Conservation (phyloP, 73 alveolate species). For the Tetrahymena thermophila region DNA sequence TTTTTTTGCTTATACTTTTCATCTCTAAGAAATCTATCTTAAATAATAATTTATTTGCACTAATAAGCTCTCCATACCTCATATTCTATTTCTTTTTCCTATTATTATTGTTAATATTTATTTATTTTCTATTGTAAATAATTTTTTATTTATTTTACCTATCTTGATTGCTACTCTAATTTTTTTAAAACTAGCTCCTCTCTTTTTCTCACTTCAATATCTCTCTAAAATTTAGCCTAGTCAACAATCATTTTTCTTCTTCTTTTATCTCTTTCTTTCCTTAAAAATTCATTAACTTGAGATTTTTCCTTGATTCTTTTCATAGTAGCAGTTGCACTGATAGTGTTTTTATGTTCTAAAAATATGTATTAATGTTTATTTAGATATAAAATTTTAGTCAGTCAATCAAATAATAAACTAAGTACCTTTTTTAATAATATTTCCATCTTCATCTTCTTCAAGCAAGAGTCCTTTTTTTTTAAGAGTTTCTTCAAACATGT, state of each 20-base stretch:
- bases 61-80: constrained; percentile 89
- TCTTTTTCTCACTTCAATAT: constrained; percentile 84
- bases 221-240: constrained; percentile 79
- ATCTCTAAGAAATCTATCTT: constrained; percentile 86
- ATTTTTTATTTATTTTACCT: neutral
- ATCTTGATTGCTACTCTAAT: constrained; percentile 47
- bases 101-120: constrained; percentile 43
- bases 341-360: constrained; percentile 12
- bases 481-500: constrained; percentile 76
- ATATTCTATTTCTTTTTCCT: constrained; percentile 88
- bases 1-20: constrained; percentile 80
- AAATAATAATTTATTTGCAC: constrained; percentile 80
- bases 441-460: constrained; percentile 12
- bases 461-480: constrained; percentile 53
- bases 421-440: neutral
- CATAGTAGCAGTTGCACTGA: constrained; percentile 67
- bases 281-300: constrained; percentile 70
- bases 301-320: constrained; percentile 67
- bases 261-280: constrained; percentile 92
- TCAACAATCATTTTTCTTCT: constrained; percentile 91
- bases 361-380: neutral
- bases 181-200: constrained; percentile 78
- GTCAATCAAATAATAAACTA: neutral
- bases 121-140: too few species aligned
- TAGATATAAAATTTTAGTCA: neutral